Evolutionary conservation across 2,329 filamentous ascomycete genomes (phyloP).

Genomic region (Seiridium cupressi): DNA sequence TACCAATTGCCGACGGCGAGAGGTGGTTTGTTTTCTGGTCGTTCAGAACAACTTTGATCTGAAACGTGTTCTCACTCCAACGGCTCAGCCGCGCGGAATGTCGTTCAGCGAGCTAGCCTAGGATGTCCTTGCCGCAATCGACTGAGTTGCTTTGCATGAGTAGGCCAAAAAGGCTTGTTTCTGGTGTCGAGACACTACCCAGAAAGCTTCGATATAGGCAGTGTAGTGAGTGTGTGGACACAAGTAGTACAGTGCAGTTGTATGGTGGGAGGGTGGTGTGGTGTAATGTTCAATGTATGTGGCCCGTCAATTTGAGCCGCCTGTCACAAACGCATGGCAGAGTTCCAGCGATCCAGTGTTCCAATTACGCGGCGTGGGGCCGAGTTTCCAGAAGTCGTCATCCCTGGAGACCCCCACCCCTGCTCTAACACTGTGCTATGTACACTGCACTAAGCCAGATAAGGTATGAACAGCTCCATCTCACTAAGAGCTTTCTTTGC

Average conservation of each 20-base stretch:
- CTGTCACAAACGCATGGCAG: too few relatives aligned
- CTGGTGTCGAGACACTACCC: too few relatives aligned
- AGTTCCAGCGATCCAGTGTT: too few relatives aligned
- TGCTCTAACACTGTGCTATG: not conserved
- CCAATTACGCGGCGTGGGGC: not conserved
- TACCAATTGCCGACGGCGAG: not conserved
- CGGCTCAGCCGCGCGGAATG: not conserved
- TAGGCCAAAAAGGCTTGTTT: too few relatives aligned
- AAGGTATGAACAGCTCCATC: not conserved
- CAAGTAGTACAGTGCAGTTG: too few relatives aligned
- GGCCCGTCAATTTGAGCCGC: too few relatives aligned
- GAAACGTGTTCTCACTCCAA: slow-evolving; percentile 7
- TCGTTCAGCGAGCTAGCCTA: not conserved
- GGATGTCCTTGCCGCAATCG: not conserved
- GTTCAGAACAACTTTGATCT: not conserved
- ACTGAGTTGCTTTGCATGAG: not conserved
- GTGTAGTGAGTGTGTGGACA: too few relatives aligned
- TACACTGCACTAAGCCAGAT: not conserved
- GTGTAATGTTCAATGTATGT: too few relatives aligned
- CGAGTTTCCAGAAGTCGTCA: not conserved
- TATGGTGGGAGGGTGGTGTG: too few relatives aligned
- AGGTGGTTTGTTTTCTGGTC: not conserved
- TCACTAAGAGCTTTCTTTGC: not conserved
- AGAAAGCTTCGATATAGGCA: too few relatives aligned
- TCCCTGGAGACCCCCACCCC: not conserved